phyloP scores from a whole-genome alignment of 2,329 filamentous ascomycete genomes.

The Zymoseptoria ardabiliae region DNA sequence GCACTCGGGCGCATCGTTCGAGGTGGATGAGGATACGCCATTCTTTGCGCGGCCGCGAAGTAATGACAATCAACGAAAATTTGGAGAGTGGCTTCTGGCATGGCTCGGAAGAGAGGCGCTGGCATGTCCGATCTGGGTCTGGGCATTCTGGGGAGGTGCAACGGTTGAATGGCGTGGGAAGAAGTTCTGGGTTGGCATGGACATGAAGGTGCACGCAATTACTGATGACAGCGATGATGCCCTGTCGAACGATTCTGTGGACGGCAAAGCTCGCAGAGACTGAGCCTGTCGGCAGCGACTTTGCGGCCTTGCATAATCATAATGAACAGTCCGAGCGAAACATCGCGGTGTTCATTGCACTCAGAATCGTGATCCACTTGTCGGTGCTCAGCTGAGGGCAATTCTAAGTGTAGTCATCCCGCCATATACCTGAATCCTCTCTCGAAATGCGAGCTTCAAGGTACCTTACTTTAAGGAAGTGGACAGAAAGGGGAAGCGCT shows the following conservation, averaged over 20 bases:
- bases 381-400: too few relatives aligned
- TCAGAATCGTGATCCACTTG: too few relatives aligned
- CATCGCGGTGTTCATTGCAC: too few relatives aligned
- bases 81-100: slow-evolving; percentile 65
- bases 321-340: too few relatives aligned
- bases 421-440: too few relatives aligned
- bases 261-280: slow-evolving; percentile 5
- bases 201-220: slow-evolving; percentile 66
- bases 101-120: slow-evolving; percentile 81
- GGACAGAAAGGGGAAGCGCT: not conserved
- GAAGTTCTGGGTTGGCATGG: slow-evolving; percentile 70
- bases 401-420: too few relatives aligned
- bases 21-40: slow-evolving; percentile 65
- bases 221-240: not conserved
- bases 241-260: not conserved
- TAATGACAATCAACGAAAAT: slow-evolving; percentile 44
- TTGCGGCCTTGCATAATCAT: not conserved
- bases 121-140: slow-evolving; percentile 82
- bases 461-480: not conserved
- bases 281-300: not conserved
- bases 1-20: slow-evolving; percentile 64
- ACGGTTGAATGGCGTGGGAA: slow-evolving; percentile 83
- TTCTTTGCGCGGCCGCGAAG: slow-evolving; percentile 54
- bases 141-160: slow-evolving; percentile 81
- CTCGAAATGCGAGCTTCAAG: too few relatives aligned